Conservation (phyloP, 2,329 filamentous ascomycete species). For the Alternaria hordeiaustralica region DNA sequence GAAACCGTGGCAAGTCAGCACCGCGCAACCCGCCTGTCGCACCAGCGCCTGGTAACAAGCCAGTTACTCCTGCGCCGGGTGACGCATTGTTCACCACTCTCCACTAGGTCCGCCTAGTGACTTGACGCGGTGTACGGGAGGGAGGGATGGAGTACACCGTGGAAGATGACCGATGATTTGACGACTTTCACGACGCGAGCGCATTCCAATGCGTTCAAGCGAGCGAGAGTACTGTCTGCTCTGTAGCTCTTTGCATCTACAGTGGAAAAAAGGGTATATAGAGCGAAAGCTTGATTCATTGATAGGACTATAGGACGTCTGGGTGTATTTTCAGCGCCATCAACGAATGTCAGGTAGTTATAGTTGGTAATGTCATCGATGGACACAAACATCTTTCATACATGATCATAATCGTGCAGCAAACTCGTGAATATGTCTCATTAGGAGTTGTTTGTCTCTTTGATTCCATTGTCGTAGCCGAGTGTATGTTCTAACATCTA, state of each 20-base stretch:
- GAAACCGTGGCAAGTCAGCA: not conserved
- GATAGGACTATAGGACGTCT: not conserved
- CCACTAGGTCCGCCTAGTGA: not conserved
- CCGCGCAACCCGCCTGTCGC: not conserved
- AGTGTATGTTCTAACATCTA: slow-evolving; percentile 26
- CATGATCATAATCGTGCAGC: not conserved
- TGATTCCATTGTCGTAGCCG: not conserved
- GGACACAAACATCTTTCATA: not conserved
- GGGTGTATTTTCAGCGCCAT: not conserved
- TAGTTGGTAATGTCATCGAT: not conserved
- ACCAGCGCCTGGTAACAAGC: not conserved
- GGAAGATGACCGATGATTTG: not conserved
- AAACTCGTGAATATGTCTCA: not conserved
- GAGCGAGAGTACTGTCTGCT: not conserved
- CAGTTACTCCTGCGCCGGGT: not conserved
- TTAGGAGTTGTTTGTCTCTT: not conserved
- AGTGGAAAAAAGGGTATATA: not conserved
- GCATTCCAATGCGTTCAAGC: not conserved
- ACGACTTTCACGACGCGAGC: not conserved
- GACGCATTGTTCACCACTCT: not conserved
- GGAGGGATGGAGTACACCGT: not conserved
- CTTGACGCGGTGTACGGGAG: not conserved
- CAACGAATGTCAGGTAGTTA: not conserved
- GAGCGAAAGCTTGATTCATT: not conserved
- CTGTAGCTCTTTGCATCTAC: not conserved